A percentile compares a stretch with the other conserved stretches of the same genome.
phyloP scores from a whole-genome alignment of 768 basidiomycete species.

The Neoboletus subvelutipes region DNA sequence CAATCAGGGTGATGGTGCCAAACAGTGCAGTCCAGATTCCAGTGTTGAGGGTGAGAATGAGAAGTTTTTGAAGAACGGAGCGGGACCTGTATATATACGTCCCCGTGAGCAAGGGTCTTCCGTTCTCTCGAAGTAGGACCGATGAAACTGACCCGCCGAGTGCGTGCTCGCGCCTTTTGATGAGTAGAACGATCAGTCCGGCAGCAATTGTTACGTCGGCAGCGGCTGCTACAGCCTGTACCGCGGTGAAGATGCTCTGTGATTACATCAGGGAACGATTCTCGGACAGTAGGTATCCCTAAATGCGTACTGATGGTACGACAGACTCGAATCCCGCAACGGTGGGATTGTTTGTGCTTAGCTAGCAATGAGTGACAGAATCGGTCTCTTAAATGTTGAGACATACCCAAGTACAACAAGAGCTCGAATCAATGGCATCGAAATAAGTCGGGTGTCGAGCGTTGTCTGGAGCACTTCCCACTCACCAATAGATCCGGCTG shows the following conservation, averaged over 20 bases:
- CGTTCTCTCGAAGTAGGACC: neutral
- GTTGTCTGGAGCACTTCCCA: neutral
- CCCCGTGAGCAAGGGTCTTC: neutral
- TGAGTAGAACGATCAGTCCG: neutral
- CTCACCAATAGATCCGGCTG: neutral
- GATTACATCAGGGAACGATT: neutral
- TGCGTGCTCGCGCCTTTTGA: too few species aligned
- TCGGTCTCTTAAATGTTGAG: neutral
- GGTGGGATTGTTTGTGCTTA: conserved; percentile 4
- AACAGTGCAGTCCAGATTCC: conserved; percentile 16
- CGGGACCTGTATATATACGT: too few species aligned
- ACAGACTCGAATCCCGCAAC: too few species aligned
- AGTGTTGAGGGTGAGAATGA: conserved; percentile 12
- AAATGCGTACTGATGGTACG: too few species aligned
- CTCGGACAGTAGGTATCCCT: neutral
- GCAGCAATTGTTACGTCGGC: conserved; percentile 5
- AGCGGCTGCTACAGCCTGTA: neutral
- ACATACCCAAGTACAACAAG: neutral
- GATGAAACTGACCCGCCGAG: neutral
- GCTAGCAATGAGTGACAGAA: neutral
- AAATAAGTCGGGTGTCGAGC: neutral
- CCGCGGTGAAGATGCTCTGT: neutral
- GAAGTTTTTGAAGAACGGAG: conserved; percentile 11
- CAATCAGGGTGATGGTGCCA: neutral
- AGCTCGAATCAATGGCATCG: neutral